These are phyloP conservation scores for Sugiyamaella japonica DNA, from an alignment of 1,139 yeast genomes.

Conservation along the genomic window DNA sequence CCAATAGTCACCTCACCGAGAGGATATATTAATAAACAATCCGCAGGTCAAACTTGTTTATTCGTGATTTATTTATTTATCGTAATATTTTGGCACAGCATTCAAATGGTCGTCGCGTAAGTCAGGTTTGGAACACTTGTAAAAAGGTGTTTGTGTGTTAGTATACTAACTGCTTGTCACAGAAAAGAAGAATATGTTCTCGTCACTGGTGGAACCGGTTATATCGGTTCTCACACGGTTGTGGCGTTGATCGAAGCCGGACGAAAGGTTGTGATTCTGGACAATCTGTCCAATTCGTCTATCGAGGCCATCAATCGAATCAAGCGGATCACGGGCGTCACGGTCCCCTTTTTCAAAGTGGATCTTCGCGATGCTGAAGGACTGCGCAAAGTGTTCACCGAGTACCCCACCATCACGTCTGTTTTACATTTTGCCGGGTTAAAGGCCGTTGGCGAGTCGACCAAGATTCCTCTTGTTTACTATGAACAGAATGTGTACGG, in stretches of 20 bases:
- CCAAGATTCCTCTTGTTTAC: conserved; percentile 66
- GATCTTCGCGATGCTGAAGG: conserved; percentile 57
- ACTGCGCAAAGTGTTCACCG: conserved; percentile 51
- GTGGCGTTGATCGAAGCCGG: conserved; percentile 65
- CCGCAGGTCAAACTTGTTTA: too few relatives aligned
- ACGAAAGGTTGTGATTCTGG: conserved; percentile 68
- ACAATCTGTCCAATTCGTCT: conserved; percentile 67
- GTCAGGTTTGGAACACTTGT: not conserved
- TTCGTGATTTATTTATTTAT: too few relatives aligned
- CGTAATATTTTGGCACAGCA: too few relatives aligned
- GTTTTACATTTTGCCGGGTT: conserved; percentile 86
- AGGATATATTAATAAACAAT: not conserved
- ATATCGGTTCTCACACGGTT: conserved; percentile 81
- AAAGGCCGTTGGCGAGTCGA: conserved; percentile 84
- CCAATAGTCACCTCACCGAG: too few relatives aligned
- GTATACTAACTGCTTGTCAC: not conserved
- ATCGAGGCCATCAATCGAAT: conserved; percentile 68
- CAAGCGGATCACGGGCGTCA: conserved; percentile 53
- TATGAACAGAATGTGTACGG: conserved; percentile 72
- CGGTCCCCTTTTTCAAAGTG: conserved; percentile 58
- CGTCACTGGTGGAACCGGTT: conserved; percentile 88
- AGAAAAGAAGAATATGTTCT: conserved; percentile 45
- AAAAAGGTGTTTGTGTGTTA: too few relatives aligned
- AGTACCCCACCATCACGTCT: conserved; percentile 52
- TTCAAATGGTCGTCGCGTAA: conserved; percentile 10